These are phyloP conservation scores for Camelina hispida DNA, from an alignment of 345 rosid species.

Conservation along the genomic window DNA sequence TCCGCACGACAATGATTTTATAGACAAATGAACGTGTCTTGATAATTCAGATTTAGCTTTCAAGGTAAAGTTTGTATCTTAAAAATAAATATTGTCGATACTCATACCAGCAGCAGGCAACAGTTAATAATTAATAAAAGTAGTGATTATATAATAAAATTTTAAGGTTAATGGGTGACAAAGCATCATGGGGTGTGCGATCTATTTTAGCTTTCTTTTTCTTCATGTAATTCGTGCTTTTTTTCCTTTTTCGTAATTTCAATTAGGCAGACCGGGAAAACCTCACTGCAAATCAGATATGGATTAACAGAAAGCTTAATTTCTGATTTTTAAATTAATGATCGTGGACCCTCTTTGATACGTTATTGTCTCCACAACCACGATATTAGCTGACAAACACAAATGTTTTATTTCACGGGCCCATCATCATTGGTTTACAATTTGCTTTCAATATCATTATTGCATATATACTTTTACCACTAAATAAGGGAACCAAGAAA, in stretches of 20 bases:
- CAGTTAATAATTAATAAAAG: conserved; percentile 17
- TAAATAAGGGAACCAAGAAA: conserved; percentile 10
- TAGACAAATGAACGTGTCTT: conserved; percentile 40
- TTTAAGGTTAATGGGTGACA: conserved; percentile 42
- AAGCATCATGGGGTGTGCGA: conserved; percentile 43
- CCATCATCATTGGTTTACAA: conserved; percentile 33
- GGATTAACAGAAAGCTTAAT: conserved; percentile 27
- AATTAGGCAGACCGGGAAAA: conserved; percentile 29
- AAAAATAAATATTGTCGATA: conserved; percentile 28
- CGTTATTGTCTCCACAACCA: conserved; percentile 39
- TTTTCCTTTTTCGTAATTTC: conserved; percentile 16
- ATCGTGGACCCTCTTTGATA: conserved; percentile 40
- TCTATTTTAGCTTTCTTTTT: conserved; percentile 17
- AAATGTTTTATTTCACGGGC: conserved; percentile 26
- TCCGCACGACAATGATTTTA: conserved; percentile 11
- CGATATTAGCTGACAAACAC: conserved; percentile 22
- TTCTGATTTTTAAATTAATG: conserved; percentile 10
- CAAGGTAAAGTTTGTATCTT: conserved; percentile 38
- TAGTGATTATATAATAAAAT: conserved; percentile 4
- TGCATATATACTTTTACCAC: conserved; percentile 27
- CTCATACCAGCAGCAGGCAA: conserved; percentile 39
- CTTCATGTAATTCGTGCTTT: conserved; percentile 23
- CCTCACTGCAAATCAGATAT: conserved; percentile 22
- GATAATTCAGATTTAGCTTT: conserved; percentile 41
- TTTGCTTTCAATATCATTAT: conserved; percentile 25